Percentiles rank a stretch among this genome's conserved stretches.
These are phyloP conservation scores for Arctium minus DNA, from an alignment of 129 eudicot species.

Conservation along the genomic window DNA sequence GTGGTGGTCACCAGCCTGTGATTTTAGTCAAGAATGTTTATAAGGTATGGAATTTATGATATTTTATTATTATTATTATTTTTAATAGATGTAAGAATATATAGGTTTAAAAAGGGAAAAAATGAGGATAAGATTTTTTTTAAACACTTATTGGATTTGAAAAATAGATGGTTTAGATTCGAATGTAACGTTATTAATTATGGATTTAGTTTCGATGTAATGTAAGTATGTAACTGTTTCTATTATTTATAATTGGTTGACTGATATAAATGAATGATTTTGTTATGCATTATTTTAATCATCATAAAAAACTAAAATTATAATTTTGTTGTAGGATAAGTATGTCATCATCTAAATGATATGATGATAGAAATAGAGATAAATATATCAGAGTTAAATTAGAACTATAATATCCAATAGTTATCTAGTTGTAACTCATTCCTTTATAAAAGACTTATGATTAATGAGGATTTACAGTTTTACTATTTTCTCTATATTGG, in stretches of 20 bases:
- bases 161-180: not conserved
- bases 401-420: too few species aligned
- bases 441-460: too few species aligned
- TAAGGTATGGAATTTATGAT: not conserved
- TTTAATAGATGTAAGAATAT: not conserved
- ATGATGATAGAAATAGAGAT: too few species aligned
- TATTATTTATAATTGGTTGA: not conserved
- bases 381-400: too few species aligned
- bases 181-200: not conserved
- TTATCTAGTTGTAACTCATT: too few species aligned
- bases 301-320: too few species aligned
- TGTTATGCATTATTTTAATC: too few species aligned
- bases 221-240: not conserved
- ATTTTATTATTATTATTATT: not conserved
- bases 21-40: not conserved
- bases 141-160: not conserved
- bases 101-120: too few species aligned
- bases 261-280: not conserved
- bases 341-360: too few species aligned
- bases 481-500: too few species aligned
- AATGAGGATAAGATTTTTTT: not conserved
- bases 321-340: too few species aligned
- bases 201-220: not conserved
- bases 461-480: too few species aligned
- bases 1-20: slow-evolving; percentile 30